Percentiles rank a stretch among this genome's conserved stretches.
Evolutionary conservation across 208 protist species (phyloP).

Genomic region (Acanthamoeba castellanii): DNA sequence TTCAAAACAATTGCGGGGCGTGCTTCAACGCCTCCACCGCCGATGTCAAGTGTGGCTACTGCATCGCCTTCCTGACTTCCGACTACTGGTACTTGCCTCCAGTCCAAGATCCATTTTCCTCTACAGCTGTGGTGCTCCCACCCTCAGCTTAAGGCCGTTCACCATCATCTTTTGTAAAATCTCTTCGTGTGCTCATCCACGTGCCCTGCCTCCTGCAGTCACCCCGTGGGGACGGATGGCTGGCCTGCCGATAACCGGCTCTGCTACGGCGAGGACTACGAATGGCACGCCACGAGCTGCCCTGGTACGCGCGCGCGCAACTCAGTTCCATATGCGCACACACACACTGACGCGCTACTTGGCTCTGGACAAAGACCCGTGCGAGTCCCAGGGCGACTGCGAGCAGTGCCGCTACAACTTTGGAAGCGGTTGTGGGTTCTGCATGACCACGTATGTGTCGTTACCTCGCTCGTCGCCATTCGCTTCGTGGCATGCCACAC

Average conservation of each 20-base stretch:
- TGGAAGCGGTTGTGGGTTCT: background rate
- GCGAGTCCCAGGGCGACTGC: constrained; percentile 1
- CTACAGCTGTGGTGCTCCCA: too few species aligned
- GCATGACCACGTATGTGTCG: background rate
- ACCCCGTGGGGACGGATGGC: background rate
- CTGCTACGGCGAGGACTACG: background rate
- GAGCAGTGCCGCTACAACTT: background rate
- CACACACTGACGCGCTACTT: background rate
- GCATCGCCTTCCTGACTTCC: background rate
- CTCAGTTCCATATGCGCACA: background rate
- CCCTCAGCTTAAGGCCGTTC: too few species aligned
- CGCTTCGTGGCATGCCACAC: background rate
- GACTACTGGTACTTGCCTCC: background rate
- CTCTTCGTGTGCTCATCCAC: background rate
- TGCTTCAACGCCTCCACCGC: constrained; percentile 1
- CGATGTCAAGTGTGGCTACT: background rate
- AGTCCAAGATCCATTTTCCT: background rate
- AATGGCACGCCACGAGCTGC: background rate
- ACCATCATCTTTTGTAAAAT: background rate
- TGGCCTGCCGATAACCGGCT: background rate
- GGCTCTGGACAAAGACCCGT: background rate
- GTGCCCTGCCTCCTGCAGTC: background rate
- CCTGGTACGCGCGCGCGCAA: background rate
- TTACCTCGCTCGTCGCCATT: background rate
- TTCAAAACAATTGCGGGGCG: background rate